Conservation (phyloP, 2,329 filamentous ascomycete species). For the Arthroderma sp. region DNA sequence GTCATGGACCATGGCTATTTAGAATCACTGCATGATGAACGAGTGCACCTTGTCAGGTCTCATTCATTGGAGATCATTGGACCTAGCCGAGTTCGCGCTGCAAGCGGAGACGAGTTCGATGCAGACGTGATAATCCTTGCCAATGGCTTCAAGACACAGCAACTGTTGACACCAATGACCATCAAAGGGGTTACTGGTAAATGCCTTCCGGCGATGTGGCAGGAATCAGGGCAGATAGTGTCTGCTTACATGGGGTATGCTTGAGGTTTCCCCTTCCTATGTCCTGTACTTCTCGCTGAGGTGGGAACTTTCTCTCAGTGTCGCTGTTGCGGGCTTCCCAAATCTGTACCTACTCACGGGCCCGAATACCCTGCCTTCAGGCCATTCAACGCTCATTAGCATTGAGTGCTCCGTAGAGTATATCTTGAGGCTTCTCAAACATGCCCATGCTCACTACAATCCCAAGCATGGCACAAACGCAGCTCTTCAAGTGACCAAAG, state of each 20-base stretch:
- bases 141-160: conserved; percentile 21
- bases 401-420: neutral
- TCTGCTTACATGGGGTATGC: conserved; percentile 3
- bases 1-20: conserved; percentile 4
- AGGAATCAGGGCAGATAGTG: neutral
- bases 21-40: conserved; percentile 1
- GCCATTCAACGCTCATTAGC: conserved; percentile 2
- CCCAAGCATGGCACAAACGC: neutral
- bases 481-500: neutral
- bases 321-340: conserved; percentile 1
- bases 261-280: neutral
- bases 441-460: neutral
- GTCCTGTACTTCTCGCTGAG: neutral
- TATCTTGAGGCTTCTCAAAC: neutral
- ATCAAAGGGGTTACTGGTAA: conserved; percentile 13
- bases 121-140: conserved; percentile 20
- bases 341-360: conserved; percentile 3
- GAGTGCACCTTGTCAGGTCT: neutral
- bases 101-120: neutral
- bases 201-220: conserved; percentile 5
- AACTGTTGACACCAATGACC: conserved; percentile 20
- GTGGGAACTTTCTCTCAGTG: neutral
- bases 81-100: neutral
- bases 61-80: neutral
- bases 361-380: conserved; percentile 3